Evolutionary conservation across 106 monocot species (phyloP), one percentile per base, ranked within the genome.

Genomic region (Posidonia australis): DNA sequence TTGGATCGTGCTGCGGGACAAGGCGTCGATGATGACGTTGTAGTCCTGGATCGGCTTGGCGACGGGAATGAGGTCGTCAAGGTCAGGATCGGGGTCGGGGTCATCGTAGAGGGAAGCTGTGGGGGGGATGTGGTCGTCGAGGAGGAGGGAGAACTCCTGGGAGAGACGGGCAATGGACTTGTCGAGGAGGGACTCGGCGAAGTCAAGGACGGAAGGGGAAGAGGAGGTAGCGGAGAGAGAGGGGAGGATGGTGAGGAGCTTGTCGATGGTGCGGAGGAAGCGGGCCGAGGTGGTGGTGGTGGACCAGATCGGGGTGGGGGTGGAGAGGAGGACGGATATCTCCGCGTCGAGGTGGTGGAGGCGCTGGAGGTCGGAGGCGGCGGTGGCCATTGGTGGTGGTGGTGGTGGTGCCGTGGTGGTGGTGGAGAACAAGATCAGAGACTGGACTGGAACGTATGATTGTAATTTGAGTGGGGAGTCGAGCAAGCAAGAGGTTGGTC

Each of bases 21-120:
- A 16, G 7, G 64, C 64, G 26, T 64, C 64, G 22, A 64, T 64
- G 64, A 64, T 14, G 10, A 64, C 23, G 25, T 64, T 64, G 46
- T 44, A 64, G 28, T 64, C 64, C 46, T 31, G 17, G 44, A 64
- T 20, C 10, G 64, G 64, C 25, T 47, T 24, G 14, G 64, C 64
- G 5, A 64, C 64, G 25, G 64, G 64, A 25, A 64, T 64, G 16
- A 13, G 47, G 10, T 30, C 29, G 64, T 64, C 25, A 12, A 18
- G 27, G 64, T 64, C 27, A 24, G 11, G 13, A 7, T 44, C 49
- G 1, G 13, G 24, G 2, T 41, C 67, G 16, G 24, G 0, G 17
- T 24, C 24, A n/a, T n/a, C n/a, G n/a, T n/a, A n/a, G 10, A 10
- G 53, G 30, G 9, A 5, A 30, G 54, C 11, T 13, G 26, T 43